phyloP scores from a whole-genome alignment of 768 basidiomycete species.

The Russula ochroleuca region DNA sequence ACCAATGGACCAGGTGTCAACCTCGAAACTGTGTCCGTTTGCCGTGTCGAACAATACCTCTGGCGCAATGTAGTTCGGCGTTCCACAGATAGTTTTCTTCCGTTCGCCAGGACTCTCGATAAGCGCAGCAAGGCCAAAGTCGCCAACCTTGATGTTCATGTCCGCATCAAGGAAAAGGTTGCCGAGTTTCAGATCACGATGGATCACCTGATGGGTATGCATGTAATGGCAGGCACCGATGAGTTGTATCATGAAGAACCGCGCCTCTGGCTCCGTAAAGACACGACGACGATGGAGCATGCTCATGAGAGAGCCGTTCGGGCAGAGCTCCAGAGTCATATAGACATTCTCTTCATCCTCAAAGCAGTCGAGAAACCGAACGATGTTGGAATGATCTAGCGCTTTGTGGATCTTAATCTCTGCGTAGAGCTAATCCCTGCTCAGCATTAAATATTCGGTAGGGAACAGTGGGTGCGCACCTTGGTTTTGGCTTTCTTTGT shows the following conservation, averaged over 20 bases:
- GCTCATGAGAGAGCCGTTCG: conserved; percentile 86
- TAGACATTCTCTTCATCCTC: conserved; percentile 96
- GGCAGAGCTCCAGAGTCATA: conserved; percentile 92
- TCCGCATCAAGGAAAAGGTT: conserved; percentile 87
- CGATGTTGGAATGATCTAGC: conserved; percentile 88
- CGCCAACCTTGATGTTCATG: conserved; percentile 96
- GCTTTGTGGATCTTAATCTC: conserved; percentile 98
- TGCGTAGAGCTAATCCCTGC: conserved; percentile 71
- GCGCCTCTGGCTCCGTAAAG: conserved; percentile 87
- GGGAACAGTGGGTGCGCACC: conserved; percentile 42
- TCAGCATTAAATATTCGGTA: background rate
- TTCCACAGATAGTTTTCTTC: conserved; percentile 99
- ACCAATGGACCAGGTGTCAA: conserved; percentile 96
- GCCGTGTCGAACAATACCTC: conserved; percentile 95
- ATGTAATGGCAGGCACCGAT: conserved; percentile 97
- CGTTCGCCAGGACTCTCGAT: conserved; percentile 95
- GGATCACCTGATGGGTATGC: conserved; percentile 95
- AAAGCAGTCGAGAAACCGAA: conserved; percentile 88
- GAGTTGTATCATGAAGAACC: conserved; percentile 91
- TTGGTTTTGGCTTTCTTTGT: conserved; percentile 98
- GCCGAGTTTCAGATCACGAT: conserved; percentile 94
- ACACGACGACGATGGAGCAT: conserved; percentile 82
- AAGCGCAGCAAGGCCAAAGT: conserved; percentile 94
- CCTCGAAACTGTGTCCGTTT: conserved; percentile 97
- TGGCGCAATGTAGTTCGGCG: conserved; percentile 98